phyloP scores from a whole-genome alignment of 2,329 filamentous ascomycete genomes.

The Tolypocladium pustulatum region DNA sequence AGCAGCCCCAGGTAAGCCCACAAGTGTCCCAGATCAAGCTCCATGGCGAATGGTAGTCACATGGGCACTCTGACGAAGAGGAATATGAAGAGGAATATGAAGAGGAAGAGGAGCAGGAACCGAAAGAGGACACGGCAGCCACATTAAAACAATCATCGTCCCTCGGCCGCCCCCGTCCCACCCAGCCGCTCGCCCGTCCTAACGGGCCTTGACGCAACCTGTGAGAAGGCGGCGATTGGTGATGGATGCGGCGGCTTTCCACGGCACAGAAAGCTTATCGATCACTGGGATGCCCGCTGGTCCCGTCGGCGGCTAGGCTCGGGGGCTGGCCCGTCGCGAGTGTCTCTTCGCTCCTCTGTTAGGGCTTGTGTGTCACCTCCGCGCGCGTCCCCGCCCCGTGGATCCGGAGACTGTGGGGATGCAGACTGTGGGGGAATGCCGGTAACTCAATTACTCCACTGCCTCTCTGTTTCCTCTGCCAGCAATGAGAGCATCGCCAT shows the following conservation, averaged over 20 bases:
- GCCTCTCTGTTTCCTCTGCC: not conserved
- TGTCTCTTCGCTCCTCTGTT: not conserved
- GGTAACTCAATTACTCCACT: not conserved
- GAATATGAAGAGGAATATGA: not conserved
- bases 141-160: not conserved
- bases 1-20: conserved; percentile 29
- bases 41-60: conserved; percentile 10
- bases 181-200: not conserved
- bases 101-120: not conserved
- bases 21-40: conserved; percentile 21
- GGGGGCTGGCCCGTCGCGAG: not conserved
- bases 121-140: not conserved
- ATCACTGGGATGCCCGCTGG: not conserved
- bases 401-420: not conserved
- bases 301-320: conserved; percentile 1
- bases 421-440: not conserved
- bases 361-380: not conserved
- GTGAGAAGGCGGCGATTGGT: conserved; percentile 3
- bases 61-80: not conserved
- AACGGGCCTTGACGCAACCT: not conserved
- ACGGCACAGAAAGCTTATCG: conserved; percentile 12
- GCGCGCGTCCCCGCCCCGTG: not conserved
- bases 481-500: not conserved
- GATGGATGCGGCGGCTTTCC: conserved; percentile 14
- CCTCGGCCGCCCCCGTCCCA: not conserved